Evolutionary conservation across 2,329 filamentous ascomycete species (phyloP), one percentile per base, ranked within the genome.

Genomic region (Scopulariopsis brevicaulis): DNA sequence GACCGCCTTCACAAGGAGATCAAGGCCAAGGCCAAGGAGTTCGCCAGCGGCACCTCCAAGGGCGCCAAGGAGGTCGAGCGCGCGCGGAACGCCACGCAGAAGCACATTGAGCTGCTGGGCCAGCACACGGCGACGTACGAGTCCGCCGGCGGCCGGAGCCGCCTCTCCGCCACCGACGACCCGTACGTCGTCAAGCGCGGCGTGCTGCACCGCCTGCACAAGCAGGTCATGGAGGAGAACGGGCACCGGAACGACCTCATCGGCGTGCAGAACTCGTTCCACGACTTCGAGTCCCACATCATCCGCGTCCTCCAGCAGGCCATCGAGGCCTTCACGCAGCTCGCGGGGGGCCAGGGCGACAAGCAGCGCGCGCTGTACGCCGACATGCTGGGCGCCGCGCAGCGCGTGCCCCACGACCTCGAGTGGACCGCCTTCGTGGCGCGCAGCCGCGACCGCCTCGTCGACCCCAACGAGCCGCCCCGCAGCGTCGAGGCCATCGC

Each of bases 191-290:
- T 97, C 53, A 83, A 87, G 65, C 85, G 93, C 35, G 89, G 89
- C 60, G 85, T 96, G 59, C 74, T 89, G 63, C 82, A 96, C 74
- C 85, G 91, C 51, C 78, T 99, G 58, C 86, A 90, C 79, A 93
- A 89, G 76, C 94, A 99, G 75, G 83, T 97, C 40, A 77, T 90
- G 53, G 90, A 96, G 68, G 94, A 99, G 77, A 99, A 99, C 79
- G 95, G 92, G 77, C 93, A 95, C 74, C 84, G 87, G 63, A 90
- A 96, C 69, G 94, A 99, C 69, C 81, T 97, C 59, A 81, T 99
- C 61, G 82, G 86, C 11, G 88, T 96, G n/a, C 94, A 99, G 73
- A 86, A 87, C 74, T 90, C 90, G 69, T 96, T 97, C 69, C 78
- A 86, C 59, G 79, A 85, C 43, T 99, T 97, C 65, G 94, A 99